Percentiles rank a stretch among this genome's conserved stretches.
These are phyloP conservation scores for Dovyalis caffra DNA, from an alignment of 345 rosid genomes.

Conservation along the genomic window DNA sequence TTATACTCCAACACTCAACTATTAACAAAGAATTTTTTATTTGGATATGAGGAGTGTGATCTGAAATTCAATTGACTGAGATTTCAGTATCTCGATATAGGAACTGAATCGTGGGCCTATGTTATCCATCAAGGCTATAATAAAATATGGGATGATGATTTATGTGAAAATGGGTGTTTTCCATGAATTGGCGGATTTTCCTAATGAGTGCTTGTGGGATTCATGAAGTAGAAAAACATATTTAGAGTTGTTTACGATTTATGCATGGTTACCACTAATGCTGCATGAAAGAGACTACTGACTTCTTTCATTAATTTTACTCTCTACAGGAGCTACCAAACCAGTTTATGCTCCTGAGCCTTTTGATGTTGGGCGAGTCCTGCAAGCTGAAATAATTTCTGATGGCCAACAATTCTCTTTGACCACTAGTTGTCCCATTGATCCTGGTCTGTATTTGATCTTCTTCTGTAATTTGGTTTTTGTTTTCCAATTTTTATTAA, in stretches of 20 bases:
- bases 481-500: background rate
- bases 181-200: background rate
- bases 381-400: constrained; percentile 63
- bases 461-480: constrained; percentile 12
- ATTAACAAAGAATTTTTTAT: background rate
- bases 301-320: constrained; percentile 12
- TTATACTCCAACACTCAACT: background rate
- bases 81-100: background rate
- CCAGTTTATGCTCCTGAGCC: constrained; percentile 92
- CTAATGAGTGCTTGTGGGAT: background rate
- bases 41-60: background rate
- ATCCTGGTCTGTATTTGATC: constrained; percentile 60
- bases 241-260: background rate
- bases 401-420: constrained; percentile 54
- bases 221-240: background rate
- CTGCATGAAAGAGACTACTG: background rate
- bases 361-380: constrained; percentile 69
- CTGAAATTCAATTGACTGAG: background rate
- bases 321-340: constrained; percentile 84
- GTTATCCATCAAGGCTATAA: background rate
- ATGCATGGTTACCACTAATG: background rate
- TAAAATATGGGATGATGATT: background rate
- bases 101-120: background rate
- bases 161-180: background rate
- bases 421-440: constrained; percentile 69